Evolutionary conservation across 768 basidiomycete species (phyloP).

Genomic region (Postia placenta): DNA sequence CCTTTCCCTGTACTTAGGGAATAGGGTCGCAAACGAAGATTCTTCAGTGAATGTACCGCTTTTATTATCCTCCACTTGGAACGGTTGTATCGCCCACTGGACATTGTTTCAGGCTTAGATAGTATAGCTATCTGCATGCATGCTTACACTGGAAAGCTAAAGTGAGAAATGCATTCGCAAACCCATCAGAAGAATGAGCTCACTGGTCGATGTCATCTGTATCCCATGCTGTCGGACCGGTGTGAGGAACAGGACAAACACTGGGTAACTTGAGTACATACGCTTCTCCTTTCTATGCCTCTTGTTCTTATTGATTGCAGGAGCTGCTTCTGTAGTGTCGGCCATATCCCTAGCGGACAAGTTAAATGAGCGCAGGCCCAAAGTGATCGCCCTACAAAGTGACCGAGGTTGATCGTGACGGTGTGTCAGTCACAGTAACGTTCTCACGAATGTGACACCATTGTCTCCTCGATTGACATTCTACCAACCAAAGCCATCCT

Average conservation of each 20-base stretch:
- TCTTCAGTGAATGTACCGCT: slow-evolving; percentile 87
- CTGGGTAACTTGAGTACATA: slow-evolving; percentile 39
- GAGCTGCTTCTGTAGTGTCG: slow-evolving; percentile 27
- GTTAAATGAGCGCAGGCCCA: neutral
- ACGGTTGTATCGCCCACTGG: slow-evolving; percentile 83
- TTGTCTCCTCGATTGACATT: neutral
- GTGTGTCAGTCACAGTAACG: neutral
- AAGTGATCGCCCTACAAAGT: too few species aligned
- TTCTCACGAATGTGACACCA: neutral
- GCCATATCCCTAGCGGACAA: slow-evolving; percentile 3
- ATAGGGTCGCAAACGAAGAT: slow-evolving; percentile 95
- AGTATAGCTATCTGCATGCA: neutral
- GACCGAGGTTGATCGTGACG: neutral
- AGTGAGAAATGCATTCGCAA: neutral
- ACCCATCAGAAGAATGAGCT: slow-evolving; percentile 28
- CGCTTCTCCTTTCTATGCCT: slow-evolving; percentile 92
- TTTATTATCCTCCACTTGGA: slow-evolving; percentile 68
- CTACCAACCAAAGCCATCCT: neutral
- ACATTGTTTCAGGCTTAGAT: neutral
- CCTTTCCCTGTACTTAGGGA: slow-evolving; percentile 97
- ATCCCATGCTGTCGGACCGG: slow-evolving; percentile 77
- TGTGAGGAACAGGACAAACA: slow-evolving; percentile 14
- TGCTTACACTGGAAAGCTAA: slow-evolving; percentile 24
- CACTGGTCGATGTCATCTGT: slow-evolving; percentile 99
- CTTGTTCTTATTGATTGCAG: slow-evolving; percentile 74